These are phyloP conservation scores for Fusarium xylarioides DNA, from an alignment of 2,329 filamentous ascomycete genomes.

Conservation along the genomic window DNA sequence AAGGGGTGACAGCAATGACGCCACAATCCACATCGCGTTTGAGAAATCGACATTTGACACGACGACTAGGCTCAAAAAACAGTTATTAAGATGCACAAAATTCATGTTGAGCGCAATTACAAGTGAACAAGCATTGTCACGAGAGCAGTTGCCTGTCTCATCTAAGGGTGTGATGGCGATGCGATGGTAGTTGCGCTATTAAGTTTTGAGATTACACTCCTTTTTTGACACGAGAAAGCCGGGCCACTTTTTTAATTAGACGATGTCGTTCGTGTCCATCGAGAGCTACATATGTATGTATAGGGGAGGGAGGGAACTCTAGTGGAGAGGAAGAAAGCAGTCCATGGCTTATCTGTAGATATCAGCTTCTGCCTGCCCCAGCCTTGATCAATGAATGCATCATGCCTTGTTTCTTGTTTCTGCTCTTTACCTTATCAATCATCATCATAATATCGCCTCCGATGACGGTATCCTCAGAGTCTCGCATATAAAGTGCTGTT, in stretches of 20 bases:
- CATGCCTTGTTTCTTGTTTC: constrained; percentile 13
- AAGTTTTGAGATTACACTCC: constrained; percentile 28
- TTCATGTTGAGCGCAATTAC: constrained; percentile 19
- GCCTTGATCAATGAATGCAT: not conserved
- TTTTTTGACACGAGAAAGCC: constrained; percentile 29
- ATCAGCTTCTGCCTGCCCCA: not conserved
- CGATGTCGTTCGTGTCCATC: constrained; percentile 18
- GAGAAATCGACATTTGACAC: not conserved
- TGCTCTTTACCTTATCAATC: constrained; percentile 21
- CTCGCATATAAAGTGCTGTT: constrained; percentile 2
- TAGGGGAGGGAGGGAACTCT: not conserved
- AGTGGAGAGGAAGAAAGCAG: not conserved
- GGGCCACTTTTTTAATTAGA: constrained; percentile 39
- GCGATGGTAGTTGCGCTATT: constrained; percentile 18
- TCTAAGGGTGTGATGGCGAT: constrained; percentile 8
- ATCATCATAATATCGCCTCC: constrained; percentile 31
- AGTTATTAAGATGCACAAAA: constrained; percentile 7
- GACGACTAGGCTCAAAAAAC: not conserved
- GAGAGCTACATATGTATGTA: not conserved
- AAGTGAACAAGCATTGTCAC: constrained; percentile 16
- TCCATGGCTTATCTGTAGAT: not conserved
- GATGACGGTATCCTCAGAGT: constrained; percentile 18
- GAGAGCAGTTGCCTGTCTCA: constrained; percentile 34
- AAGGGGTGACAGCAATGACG: constrained; percentile 25
- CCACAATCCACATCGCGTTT: constrained; percentile 10